phyloP scores from a whole-genome alignment of 2,329 filamentous ascomycete genomes.

The Trichoderma asperellum region DNA sequence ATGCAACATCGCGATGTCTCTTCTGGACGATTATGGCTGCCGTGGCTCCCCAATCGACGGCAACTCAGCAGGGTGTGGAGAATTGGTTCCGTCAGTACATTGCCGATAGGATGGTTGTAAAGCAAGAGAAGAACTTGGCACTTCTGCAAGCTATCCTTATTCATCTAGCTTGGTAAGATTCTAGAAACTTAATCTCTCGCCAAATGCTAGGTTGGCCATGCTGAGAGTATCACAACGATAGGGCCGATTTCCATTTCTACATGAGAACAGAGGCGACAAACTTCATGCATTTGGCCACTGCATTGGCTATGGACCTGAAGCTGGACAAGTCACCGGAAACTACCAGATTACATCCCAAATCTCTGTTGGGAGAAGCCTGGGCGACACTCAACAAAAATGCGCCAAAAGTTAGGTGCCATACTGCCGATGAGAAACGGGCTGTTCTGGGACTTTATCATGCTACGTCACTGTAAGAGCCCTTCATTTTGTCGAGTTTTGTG shows the following conservation, averaged over 20 bases:
- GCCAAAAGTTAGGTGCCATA: slow-evolving; percentile 34
- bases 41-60: slow-evolving; percentile 39
- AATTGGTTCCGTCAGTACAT: slow-evolving; percentile 45
- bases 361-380: slow-evolving; percentile 43
- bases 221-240: slow-evolving; percentile 28
- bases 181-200: not conserved
- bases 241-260: slow-evolving; percentile 48
- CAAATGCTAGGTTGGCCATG: not conserved
- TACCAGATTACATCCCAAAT: slow-evolving; percentile 34
- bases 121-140: slow-evolving; percentile 43
- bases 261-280: slow-evolving; percentile 44
- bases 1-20: slow-evolving; percentile 40
- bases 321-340: slow-evolving; percentile 40
- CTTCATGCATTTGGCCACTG: slow-evolving; percentile 46
- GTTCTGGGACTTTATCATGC: slow-evolving; percentile 48
- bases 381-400: slow-evolving; percentile 32
- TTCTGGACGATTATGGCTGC: slow-evolving; percentile 46
- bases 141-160: slow-evolving; percentile 47
- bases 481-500: not conserved
- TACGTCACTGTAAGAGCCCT: slow-evolving; percentile 38
- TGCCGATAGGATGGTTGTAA: slow-evolving; percentile 44
- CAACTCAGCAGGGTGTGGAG: slow-evolving; percentile 40
- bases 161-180: slow-evolving; percentile 44
- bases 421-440: slow-evolving; percentile 45
- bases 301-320: slow-evolving; percentile 45